A percentile compares a stretch with the other conserved stretches of the same genome.
Conservation (phyloP, 352 stramenopile species). For the Phytopythium chamaehyphon region DNA sequence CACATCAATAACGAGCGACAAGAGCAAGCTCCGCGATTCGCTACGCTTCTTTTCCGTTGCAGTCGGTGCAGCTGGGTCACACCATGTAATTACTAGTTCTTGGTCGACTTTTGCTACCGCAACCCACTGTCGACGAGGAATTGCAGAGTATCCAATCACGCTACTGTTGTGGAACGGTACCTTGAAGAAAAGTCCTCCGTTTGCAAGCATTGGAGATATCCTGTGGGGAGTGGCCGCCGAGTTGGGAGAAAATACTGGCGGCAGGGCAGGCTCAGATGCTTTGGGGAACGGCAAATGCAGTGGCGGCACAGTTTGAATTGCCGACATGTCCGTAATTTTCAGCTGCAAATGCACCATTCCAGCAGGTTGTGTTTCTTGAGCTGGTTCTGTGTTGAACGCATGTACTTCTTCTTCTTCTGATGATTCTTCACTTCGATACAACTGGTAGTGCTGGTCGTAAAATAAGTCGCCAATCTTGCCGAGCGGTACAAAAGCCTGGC, state of each 20-base stretch:
- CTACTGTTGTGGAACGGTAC: slow-evolving; percentile 64
- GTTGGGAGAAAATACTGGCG: background rate
- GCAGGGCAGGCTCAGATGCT: background rate
- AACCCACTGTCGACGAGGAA: slow-evolving; percentile 61
- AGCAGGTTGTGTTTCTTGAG: no score
- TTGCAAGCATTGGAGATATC: slow-evolving; percentile 41
- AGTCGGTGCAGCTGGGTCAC: slow-evolving; percentile 42
- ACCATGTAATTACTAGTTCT: slow-evolving; percentile 61
- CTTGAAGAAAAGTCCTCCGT: slow-evolving; percentile 74
- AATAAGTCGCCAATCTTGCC: slow-evolving; percentile 35
- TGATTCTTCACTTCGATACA: slow-evolving; percentile 27
- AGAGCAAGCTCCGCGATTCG: slow-evolving; percentile 31
- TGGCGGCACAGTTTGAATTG: slow-evolving; percentile 15
- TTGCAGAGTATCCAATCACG: slow-evolving; percentile 25
- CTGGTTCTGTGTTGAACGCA: no score
- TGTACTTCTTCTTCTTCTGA: slow-evolving; percentile 11
- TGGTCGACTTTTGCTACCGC: slow-evolving; percentile 20
- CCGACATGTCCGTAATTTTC: slow-evolving; percentile 42
- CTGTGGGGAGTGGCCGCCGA: slow-evolving; percentile 2
- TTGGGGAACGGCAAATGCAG: slow-evolving; percentile 25
- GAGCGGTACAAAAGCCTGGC: slow-evolving; percentile 47
- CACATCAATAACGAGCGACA: slow-evolving; percentile 43
- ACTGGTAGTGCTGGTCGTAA: slow-evolving; percentile 63
- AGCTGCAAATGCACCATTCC: slow-evolving; percentile 70
- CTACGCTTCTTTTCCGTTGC: slow-evolving; percentile 25